Conservation (phyloP, 2,329 filamentous ascomycete genomes). For the Cephalotrichum gorgonifer region DNA sequence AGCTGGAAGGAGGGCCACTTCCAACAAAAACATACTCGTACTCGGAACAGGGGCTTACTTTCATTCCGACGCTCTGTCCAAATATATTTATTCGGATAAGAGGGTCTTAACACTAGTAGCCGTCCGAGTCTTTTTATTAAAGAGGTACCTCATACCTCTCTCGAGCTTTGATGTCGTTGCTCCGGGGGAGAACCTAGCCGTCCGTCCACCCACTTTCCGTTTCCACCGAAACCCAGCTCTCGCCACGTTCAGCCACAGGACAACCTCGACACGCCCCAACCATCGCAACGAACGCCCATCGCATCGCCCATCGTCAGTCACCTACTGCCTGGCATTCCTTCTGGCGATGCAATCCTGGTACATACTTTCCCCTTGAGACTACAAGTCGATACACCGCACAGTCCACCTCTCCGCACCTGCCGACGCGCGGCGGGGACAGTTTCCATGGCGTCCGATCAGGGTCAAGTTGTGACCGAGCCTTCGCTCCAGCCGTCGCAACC, state of each 20-base stretch:
- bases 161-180: background rate
- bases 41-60: background rate
- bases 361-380: background rate
- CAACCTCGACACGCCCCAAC: background rate
- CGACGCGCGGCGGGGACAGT: slow-evolving; percentile 11
- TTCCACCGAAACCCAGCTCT: slow-evolving; percentile 21
- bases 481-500: slow-evolving; percentile 26
- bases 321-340: slow-evolving; percentile 1
- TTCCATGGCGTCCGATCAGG: slow-evolving; percentile 44
- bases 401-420: background rate
- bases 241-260: slow-evolving; percentile 23
- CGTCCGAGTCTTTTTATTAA: too few relatives aligned
- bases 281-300: too few relatives aligned
- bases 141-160: too few relatives aligned
- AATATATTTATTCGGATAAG: background rate
- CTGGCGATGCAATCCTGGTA: slow-evolving; percentile 3
- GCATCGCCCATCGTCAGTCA: background rate
- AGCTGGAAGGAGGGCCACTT: background rate
- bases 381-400: background rate
- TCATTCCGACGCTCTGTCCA: background rate
- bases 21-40: background rate
- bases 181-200: background rate
- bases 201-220: too few relatives aligned
- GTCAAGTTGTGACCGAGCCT: slow-evolving; percentile 40
- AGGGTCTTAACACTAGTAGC: too few relatives aligned